These are phyloP conservation scores for Batkoa obscura DNA, from an alignment of 371 early-diverging fungal genomes.

Conservation along the genomic window DNA sequence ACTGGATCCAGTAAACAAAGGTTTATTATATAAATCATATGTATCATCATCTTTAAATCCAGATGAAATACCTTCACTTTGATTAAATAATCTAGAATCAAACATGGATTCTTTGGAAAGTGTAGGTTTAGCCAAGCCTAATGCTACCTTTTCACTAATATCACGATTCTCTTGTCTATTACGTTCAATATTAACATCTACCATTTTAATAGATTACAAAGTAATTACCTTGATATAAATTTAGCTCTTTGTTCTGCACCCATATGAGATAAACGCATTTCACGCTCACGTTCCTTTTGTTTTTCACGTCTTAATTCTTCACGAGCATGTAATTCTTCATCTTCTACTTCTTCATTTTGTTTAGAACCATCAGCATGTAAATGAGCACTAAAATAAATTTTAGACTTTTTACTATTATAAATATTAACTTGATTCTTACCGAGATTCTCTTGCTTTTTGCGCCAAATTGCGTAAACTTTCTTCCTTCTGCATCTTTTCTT, in stretches of 20 bases:
- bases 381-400: too few species aligned
- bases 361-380: too few species aligned
- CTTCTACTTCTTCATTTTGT: constrained; percentile 15
- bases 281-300: constrained; percentile 69
- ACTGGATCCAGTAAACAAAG: constrained; percentile 57
- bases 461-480: constrained; percentile 72
- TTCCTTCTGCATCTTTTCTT: constrained; percentile 86
- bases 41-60: constrained; percentile 79
- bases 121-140: constrained; percentile 85
- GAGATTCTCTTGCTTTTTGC: constrained; percentile 80
- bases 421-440: constrained; percentile 12
- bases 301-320: constrained; percentile 73
- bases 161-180: constrained; percentile 58
- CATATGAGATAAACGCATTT: constrained; percentile 75
- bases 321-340: constrained; percentile 45
- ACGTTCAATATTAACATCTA: neutral
- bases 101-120: constrained; percentile 73
- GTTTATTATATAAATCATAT: constrained; percentile 75
- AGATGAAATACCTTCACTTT: constrained; percentile 60
- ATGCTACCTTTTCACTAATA: constrained; percentile 93
- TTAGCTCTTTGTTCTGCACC: constrained; percentile 73
- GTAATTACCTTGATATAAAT: constrained; percentile 36
- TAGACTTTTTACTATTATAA: too few species aligned
- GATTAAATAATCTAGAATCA: constrained; percentile 87
- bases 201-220: neutral